phyloP scores from a whole-genome alignment of 2,329 filamentous ascomycete genomes.

The Alternaria triticina region DNA sequence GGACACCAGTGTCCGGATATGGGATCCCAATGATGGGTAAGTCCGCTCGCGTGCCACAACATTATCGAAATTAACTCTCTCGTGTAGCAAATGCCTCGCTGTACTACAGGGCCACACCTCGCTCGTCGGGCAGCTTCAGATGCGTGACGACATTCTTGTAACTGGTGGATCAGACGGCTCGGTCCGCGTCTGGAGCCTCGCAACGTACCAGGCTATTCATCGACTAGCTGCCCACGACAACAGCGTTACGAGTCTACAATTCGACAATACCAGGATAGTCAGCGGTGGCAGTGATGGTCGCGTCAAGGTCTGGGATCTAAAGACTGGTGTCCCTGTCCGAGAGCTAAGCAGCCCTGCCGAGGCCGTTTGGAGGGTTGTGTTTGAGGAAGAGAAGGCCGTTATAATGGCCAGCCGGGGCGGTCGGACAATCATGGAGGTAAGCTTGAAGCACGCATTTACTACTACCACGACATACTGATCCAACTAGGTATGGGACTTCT shows the following conservation, averaged over 20 bases:
- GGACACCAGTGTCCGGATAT: slow-evolving; percentile 95
- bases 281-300: slow-evolving; percentile 96
- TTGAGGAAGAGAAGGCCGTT: slow-evolving; percentile 97
- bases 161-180: slow-evolving; percentile 96
- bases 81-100: slow-evolving; percentile 72
- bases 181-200: slow-evolving; percentile 93
- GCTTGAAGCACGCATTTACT: slow-evolving; percentile 37
- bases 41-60: slow-evolving; percentile 44
- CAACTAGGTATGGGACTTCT: slow-evolving; percentile 88
- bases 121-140: slow-evolving; percentile 93
- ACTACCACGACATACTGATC: slow-evolving; percentile 36
- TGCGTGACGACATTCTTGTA: slow-evolving; percentile 92
- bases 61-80: slow-evolving; percentile 16
- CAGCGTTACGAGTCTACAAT: slow-evolving; percentile 95
- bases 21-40: slow-evolving; percentile 88
- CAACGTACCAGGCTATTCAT: slow-evolving; percentile 90
- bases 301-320: slow-evolving; percentile 97
- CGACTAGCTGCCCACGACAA: slow-evolving; percentile 96
- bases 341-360: slow-evolving; percentile 92
- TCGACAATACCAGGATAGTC: slow-evolving; percentile 93
- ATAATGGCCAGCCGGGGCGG: slow-evolving; percentile 86
- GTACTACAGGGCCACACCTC: slow-evolving; percentile 97
- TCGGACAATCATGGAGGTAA: slow-evolving; percentile 96
- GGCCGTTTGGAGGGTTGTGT: slow-evolving; percentile 96
- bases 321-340: slow-evolving; percentile 86